phyloP scores from a whole-genome alignment of 768 basidiomycete genomes.

The Podaxis carcinomalis region DNA sequence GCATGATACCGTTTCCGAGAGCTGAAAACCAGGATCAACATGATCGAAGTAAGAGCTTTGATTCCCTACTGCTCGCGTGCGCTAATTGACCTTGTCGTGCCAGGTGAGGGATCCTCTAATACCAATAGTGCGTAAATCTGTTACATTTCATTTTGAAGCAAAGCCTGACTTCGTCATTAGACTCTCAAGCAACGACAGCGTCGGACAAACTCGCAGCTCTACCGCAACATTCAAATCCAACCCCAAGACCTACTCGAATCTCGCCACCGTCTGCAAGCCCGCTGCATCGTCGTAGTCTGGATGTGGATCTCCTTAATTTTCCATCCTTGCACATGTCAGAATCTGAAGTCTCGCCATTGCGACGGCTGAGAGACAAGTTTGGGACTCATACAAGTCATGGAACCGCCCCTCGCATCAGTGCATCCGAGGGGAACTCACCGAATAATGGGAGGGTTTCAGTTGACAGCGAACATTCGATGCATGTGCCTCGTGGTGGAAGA shows the following conservation, averaged over 20 bases:
- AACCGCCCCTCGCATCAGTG: not conserved
- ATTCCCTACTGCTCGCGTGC: no score
- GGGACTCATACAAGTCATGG: not conserved
- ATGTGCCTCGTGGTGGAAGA: not conserved
- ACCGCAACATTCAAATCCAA: not conserved
- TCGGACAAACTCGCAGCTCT: not conserved
- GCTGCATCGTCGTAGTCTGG: not conserved
- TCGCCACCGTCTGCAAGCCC: not conserved
- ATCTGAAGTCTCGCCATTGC: slow-evolving; percentile 4
- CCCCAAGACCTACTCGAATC: not conserved
- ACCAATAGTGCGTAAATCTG: not conserved
- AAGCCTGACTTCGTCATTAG: not conserved
- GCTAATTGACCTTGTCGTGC: not conserved
- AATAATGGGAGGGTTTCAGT: not conserved
- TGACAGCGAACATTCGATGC: not conserved
- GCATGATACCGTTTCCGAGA: not conserved
- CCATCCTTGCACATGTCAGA: slow-evolving; percentile 4
- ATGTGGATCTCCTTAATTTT: slow-evolving; percentile 6
- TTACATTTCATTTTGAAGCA: not conserved
- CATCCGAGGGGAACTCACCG: slow-evolving; percentile 8
- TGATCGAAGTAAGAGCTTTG: not conserved
- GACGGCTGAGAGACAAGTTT: slow-evolving; percentile 1
- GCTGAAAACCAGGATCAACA: not conserved
- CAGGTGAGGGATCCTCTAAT: not conserved
- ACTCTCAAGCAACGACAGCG: not conserved